Evolutionary conservation across 371 early-diverging fungal species (phyloP), one percentile per base, ranked within the genome.

Genomic region (Basidiobolus meristosporus): DNA sequence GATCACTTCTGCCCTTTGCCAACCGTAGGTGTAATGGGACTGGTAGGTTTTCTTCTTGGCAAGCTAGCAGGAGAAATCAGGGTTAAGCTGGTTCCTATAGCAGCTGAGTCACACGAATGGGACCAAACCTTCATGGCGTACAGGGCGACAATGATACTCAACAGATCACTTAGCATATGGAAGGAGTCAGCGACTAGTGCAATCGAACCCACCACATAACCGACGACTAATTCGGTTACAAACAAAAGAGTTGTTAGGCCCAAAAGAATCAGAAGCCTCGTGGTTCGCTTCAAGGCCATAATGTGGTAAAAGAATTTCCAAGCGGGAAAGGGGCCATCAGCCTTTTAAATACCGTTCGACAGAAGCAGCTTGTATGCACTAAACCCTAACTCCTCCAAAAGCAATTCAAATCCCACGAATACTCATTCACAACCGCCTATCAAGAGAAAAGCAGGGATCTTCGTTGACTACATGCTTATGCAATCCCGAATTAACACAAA

Each of bases 171-270:
- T 33, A 89, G 57, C 89, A 88, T 87, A 54, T 91, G 91, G 65
- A 87, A 91, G 1, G 85, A 74, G 58, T 91, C 91, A 1, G 90
- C 90, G n/a, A 91, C 60, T 44, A 91, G 66, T 7, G 90, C 81
- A 18, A 91, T 55, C n/a, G 87, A 87, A 23, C 66, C 60, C 0
- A 76, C 71, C 41, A 62, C 52, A 44, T 82, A 77, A 0, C 90
- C 91, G 40, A 79, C 63, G 3, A 81, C 51, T 15, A 89, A 62
- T 51, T 91, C 91, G 10, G 69, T 58, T 9, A 88, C 36, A 42
- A 89, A 86, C 54, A 86, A 70, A 12, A 58, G 42, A 21, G 57
- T 48, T 45, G 76, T 82, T 32, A 87, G 59, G 4, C 41, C 42
- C 7, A 78, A 60, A 59, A 88, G 71, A 16, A 74, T 52, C 36